Evolutionary conservation across 352 stramenopile genomes (phyloP).

Genomic region (Phytophthora uliginosa): DNA sequence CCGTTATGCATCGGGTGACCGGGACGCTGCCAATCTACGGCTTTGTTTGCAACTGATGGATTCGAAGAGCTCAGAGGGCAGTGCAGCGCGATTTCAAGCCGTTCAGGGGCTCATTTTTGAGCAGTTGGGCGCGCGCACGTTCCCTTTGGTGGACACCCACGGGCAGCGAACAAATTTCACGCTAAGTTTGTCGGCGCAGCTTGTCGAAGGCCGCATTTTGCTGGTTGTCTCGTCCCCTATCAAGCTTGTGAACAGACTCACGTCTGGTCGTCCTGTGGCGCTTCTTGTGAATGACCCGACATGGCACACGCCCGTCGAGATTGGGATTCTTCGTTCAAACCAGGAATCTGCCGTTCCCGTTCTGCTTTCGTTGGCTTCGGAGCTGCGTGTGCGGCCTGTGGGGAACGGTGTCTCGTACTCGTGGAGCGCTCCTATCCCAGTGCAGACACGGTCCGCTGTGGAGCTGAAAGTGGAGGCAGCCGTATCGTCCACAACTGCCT

Average conservation of each 20-base stretch:
- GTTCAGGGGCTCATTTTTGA: conserved; percentile 89
- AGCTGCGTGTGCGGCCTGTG: conserved; percentile 73
- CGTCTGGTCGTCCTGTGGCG: conserved; percentile 66
- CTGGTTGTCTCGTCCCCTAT: conserved; percentile 85
- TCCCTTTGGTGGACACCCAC: conserved; percentile 64
- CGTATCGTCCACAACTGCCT: conserved; percentile 37
- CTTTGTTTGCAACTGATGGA: conserved; percentile 74
- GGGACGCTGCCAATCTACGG: conserved; percentile 60
- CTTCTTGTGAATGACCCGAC: conserved; percentile 86
- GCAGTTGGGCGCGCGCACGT: conserved; percentile 73
- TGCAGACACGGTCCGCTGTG: conserved; percentile 70
- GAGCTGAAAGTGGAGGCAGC: conserved; percentile 75
- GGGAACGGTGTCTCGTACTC: conserved; percentile 49
- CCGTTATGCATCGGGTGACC: conserved; percentile 72
- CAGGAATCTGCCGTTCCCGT: conserved; percentile 79
- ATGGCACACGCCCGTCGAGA: conserved; percentile 78
- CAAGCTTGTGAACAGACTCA: conserved; percentile 76
- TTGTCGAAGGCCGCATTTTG: conserved; percentile 85
- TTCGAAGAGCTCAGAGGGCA: conserved; percentile 24
- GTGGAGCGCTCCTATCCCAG: conserved; percentile 84
- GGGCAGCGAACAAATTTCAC: conserved; percentile 65
- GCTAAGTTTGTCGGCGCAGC: conserved; percentile 70
- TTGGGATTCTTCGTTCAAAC: conserved; percentile 65
- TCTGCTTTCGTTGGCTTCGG: conserved; percentile 70
- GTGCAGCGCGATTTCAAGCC: conserved; percentile 55